Evolutionary conservation across 257 asterid species (phyloP).

Genomic region (Solanum chaucha): DNA sequence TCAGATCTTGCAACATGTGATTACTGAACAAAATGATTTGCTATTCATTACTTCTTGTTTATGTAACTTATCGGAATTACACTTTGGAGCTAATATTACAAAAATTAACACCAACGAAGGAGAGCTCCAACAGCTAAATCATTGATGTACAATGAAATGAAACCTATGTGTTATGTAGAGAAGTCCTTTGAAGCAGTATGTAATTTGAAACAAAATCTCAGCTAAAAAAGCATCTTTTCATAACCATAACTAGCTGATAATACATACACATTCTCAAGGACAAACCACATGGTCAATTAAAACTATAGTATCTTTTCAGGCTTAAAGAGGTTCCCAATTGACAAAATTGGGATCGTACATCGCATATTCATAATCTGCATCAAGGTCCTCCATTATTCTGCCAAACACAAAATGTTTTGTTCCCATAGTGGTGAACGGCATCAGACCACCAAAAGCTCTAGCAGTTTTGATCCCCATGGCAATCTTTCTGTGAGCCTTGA

Average conservation of each 20-base stretch:
- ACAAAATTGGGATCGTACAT: slow-evolving; percentile 31
- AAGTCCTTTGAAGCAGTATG: not conserved
- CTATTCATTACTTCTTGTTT: not conserved
- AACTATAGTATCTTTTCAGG: not conserved
- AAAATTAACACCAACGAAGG: not conserved
- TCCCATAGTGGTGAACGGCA: slow-evolving; percentile 95
- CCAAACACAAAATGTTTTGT: slow-evolving; percentile 58
- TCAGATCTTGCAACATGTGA: not conserved
- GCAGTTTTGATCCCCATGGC: slow-evolving; percentile 86
- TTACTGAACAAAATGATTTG: not conserved
- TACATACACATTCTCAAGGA: not conserved
- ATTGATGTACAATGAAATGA: not conserved
- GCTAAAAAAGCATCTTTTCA: not conserved
- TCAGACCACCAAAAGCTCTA: slow-evolving; percentile 80
- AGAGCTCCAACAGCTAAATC: not conserved
- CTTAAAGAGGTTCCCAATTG: slow-evolving; percentile 4
- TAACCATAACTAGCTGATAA: not conserved
- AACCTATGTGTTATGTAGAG: not conserved
- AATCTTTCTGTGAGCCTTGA: slow-evolving; percentile 38
- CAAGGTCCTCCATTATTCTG: slow-evolving; percentile 49
- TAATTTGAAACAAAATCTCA: not conserved
- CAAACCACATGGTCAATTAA: not conserved
- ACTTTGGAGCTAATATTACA: not conserved
- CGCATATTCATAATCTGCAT: slow-evolving; percentile 20
- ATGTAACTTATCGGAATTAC: not conserved